Base-by-base conservation (phyloP, 225 moss, liverwort and hornwort genomes). In the Pseudoscleropodium purum region DNA sequence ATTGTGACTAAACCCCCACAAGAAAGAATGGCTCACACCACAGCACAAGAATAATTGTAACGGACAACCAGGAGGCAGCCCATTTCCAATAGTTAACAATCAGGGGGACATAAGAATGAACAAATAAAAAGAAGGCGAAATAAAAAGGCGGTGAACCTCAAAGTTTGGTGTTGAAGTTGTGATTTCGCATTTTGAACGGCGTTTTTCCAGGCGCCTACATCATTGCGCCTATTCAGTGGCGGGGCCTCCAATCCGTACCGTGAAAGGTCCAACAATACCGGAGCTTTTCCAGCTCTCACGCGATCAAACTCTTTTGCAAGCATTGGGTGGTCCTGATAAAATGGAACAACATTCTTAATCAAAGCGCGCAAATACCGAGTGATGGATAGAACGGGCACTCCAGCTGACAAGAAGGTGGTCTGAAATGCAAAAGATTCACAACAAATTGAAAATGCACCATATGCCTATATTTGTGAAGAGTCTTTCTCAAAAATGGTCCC, bases 191-290 rank as follows among this genome's bases (percentile, higher is more conserved):
- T 98, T 65, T 92, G 92, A 49, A 99, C 92, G 79, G 98, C 92
- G 80, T 89, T 94, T 90, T 96, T 98, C 98, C 98, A 98, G 77
- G 97, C 96, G 39, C 92, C 94, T n/a, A 96, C 92, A 52, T 98
- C 98, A 90, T 93, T 95, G 69, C 98, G 95, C 87, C 87, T 97
- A 87, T 83, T 96, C 63, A 91, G 68, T 74, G 96, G 92, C 56
- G 97, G 96, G 16, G 98, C 90, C 79, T 99, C 98, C 91, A 98
- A 93, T 52, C 94, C 97, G 87, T 98, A 98, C 49, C 98, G 94
- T 69, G 97, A 91, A 91, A 97, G 95, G 91, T 98, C 98, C 84
- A 98, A 92, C 49, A 92, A 89, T 52, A 92, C 91, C 4, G 98
- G 98, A 69, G 98, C 92, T 91, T 94, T 98, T 73, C 97, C 98